Conservation (phyloP, 129 eudicot species). For the Oenanthe sinensis region DNA sequence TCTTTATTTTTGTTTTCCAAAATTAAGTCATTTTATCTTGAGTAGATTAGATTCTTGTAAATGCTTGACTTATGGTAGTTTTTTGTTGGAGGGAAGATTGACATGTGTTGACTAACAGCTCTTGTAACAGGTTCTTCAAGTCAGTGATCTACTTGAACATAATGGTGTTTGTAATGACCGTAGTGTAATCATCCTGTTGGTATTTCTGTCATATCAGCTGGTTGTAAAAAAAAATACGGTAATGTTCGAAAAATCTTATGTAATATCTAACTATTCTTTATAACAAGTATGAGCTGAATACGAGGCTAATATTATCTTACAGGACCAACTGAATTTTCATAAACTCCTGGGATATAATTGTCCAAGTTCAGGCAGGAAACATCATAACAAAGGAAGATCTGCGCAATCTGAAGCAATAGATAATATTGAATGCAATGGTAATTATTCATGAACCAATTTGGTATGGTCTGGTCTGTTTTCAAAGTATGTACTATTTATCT, state of each 20-base stretch:
- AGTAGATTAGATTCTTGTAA: neutral
- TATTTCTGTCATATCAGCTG: slow-evolving; percentile 76
- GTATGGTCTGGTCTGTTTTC: neutral
- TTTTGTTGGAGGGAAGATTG: neutral
- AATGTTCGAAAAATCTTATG: slow-evolving; percentile 12
- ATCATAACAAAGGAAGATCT: slow-evolving; percentile 26
- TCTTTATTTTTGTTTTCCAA: neutral
- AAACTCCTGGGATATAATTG: slow-evolving; percentile 65
- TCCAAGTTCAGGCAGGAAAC: slow-evolving; percentile 43
- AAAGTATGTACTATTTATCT: neutral
- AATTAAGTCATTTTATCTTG: neutral
- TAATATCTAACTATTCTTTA: neutral
- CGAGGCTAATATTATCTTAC: slow-evolving; percentile 14
- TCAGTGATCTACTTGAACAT: slow-evolving; percentile 80
- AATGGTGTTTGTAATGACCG: slow-evolving; percentile 78
- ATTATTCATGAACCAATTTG: slow-evolving; percentile 24
- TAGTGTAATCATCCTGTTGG: slow-evolving; percentile 72
- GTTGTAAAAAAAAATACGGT: slow-evolving; percentile 70
- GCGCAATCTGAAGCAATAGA: slow-evolving; percentile 37
- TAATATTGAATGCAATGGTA: slow-evolving; percentile 19
- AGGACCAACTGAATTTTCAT: slow-evolving; percentile 80
- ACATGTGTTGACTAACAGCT: neutral
- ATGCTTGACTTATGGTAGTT: neutral
- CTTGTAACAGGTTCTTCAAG: slow-evolving; percentile 62
- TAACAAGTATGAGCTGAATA: slow-evolving; percentile 11